phyloP scores from a whole-genome alignment of 257 asterid genomes.

The Solanum pimpinellifolium region DNA sequence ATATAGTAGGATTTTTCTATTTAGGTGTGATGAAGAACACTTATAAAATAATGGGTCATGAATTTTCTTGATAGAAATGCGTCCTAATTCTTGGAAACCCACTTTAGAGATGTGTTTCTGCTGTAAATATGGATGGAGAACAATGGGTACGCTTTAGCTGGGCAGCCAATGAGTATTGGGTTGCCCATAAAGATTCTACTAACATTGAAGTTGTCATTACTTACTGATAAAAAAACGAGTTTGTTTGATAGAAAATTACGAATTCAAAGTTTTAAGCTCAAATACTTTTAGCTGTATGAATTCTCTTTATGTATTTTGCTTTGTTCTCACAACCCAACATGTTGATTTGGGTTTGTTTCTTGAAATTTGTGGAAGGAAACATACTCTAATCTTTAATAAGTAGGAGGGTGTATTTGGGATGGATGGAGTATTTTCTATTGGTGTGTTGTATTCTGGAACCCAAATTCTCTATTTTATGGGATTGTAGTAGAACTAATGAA shows the following conservation, averaged over 20 bases:
- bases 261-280: neutral
- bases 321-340: neutral
- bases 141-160: conserved; percentile 48
- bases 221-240: neutral
- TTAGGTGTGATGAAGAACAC: neutral
- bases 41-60: neutral
- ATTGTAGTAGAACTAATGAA: too few species aligned
- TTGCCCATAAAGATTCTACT: conserved; percentile 49
- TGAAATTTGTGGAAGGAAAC: neutral
- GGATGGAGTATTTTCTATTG: neutral
- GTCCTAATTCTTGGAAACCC: conserved; percentile 78
- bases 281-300: too few species aligned
- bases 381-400: neutral
- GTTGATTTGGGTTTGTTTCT: neutral
- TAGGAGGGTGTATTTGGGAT: neutral
- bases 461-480: too few species aligned
- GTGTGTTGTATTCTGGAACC: too few species aligned
- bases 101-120: conserved; percentile 46
- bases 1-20: neutral
- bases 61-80: too few species aligned
- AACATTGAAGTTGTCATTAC: conserved; percentile 9
- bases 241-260: neutral
- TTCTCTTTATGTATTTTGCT: too few species aligned
- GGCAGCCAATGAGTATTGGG: conserved; percentile 28
- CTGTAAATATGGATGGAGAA: conserved; percentile 70